These are phyloP conservation scores for Colletotrichum sp. DNA, from an alignment of 2,329 filamentous ascomycete species.

Conservation along the genomic window DNA sequence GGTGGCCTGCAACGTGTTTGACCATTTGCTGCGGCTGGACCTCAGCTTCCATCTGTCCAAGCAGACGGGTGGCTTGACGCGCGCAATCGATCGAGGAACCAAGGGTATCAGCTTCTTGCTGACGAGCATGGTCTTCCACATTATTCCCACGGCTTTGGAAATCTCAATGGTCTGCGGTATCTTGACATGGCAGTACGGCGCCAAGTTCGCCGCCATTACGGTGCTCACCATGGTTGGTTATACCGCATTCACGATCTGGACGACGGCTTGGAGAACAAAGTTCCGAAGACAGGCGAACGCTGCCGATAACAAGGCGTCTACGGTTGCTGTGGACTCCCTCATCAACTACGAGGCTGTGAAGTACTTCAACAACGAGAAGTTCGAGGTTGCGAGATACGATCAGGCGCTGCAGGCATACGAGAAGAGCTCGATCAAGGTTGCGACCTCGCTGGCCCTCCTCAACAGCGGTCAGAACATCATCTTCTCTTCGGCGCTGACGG, in stretches of 20 bases:
- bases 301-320: slow-evolving; percentile 94
- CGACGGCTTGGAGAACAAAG: slow-evolving; percentile 95
- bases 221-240: slow-evolving; percentile 91
- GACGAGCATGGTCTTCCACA: slow-evolving; percentile 98
- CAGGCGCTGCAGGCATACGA: slow-evolving; percentile 86
- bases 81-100: slow-evolving; percentile 94
- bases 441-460: slow-evolving; percentile 88
- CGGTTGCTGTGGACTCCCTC: slow-evolving; percentile 92
- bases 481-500: slow-evolving; percentile 90
- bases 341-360: slow-evolving; percentile 99
- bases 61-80: slow-evolving; percentile 91
- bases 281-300: slow-evolving; percentile 95
- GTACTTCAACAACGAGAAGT: slow-evolving; percentile 99
- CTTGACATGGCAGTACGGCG: slow-evolving; percentile 93
- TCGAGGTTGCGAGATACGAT: slow-evolving; percentile 90
- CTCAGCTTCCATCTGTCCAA: slow-evolving; percentile 92
- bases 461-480: slow-evolving; percentile 98
- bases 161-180: slow-evolving; percentile 97
- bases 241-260: slow-evolving; percentile 95
- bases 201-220: slow-evolving; percentile 90
- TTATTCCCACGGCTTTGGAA: slow-evolving; percentile 90
- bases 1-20: slow-evolving; percentile 91
- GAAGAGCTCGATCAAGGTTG: slow-evolving; percentile 94
- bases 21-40: slow-evolving; percentile 86
- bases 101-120: slow-evolving; percentile 98